phyloP scores from a whole-genome alignment of 345 rosid genomes.

The Iberis pinnata region DNA sequence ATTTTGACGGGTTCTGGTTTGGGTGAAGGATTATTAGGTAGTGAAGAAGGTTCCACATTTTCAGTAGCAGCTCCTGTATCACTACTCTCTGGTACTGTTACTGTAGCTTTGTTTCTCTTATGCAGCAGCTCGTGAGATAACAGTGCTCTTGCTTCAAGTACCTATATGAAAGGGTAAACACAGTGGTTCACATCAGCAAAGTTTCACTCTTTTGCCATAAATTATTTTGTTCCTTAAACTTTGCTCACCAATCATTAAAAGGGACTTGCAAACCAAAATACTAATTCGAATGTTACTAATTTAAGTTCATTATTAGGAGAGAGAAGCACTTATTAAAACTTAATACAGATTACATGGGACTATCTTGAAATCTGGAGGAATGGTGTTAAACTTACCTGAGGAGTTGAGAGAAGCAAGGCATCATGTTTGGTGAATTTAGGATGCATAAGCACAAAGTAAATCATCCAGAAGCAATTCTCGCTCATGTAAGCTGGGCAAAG shows the following conservation, averaged over 20 bases:
- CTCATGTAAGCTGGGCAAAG: constrained; percentile 91
- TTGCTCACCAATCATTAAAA: too few relatives aligned
- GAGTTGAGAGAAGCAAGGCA: constrained; percentile 69
- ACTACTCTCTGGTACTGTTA: constrained; percentile 40
- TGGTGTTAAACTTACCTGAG: constrained; percentile 59
- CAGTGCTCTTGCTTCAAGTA: constrained; percentile 70
- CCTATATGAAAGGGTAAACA: constrained; percentile 27
- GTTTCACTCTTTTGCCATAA: neutral
- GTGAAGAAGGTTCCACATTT: neutral
- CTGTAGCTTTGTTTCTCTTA: constrained; percentile 44
- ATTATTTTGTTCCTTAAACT: too few relatives aligned
- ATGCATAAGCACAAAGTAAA: constrained; percentile 89
- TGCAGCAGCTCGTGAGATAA: constrained; percentile 76
- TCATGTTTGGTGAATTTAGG: constrained; percentile 74
- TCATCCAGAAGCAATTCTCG: constrained; percentile 87
- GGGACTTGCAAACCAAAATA: neutral
- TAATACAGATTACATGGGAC: too few relatives aligned
- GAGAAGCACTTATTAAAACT: too few relatives aligned
- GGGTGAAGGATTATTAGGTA: neutral
- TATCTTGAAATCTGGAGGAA: too few relatives aligned
- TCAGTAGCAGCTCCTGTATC: constrained; percentile 5
- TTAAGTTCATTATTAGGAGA: neutral
- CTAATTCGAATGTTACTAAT: neutral
- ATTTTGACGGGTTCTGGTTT: constrained; percentile 13
- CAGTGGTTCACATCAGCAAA: constrained; percentile 5